A percentile compares a stretch with the other conserved stretches of the same genome.
Evolutionary conservation across 306 rosid species (phyloP).

Genomic region (Vigna radiata): DNA sequence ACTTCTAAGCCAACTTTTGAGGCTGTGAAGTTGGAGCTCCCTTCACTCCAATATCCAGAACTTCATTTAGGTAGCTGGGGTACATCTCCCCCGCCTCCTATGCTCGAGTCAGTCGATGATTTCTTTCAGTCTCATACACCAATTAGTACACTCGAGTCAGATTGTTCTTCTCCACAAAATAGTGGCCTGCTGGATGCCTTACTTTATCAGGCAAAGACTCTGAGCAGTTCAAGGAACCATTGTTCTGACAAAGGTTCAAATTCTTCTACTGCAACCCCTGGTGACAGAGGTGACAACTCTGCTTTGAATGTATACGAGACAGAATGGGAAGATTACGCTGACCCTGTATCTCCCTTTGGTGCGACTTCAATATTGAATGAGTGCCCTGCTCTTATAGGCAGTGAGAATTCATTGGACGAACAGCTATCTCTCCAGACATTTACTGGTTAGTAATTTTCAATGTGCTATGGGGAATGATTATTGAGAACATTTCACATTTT

Average conservation of each 20-base stretch:
- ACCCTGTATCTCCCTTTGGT: constrained; percentile 70
- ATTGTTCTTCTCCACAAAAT: constrained; percentile 72
- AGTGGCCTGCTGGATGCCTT: constrained; percentile 93
- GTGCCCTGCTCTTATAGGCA: constrained; percentile 63
- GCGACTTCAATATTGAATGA: constrained; percentile 68
- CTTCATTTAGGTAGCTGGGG: constrained; percentile 88
- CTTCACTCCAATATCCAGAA: constrained; percentile 99
- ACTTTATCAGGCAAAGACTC: constrained; percentile 66
- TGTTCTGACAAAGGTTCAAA: constrained; percentile 73
- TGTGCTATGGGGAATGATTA: constrained; percentile 15
- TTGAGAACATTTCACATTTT: constrained; percentile 1
- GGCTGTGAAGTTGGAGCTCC: constrained; percentile 98
- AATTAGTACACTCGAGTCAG: constrained; percentile 60
- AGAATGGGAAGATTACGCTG: constrained; percentile 71
- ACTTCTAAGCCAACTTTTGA: constrained; percentile 78
- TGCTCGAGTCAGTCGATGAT: constrained; percentile 78
- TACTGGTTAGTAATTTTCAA: constrained; percentile 63
- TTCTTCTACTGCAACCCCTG: constrained; percentile 70
- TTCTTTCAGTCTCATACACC: constrained; percentile 69
- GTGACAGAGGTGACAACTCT: constrained; percentile 64
- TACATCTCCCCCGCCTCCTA: constrained; percentile 63
- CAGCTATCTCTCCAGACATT: constrained; percentile 53
- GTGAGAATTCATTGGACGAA: constrained; percentile 70
- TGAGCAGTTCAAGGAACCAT: constrained; percentile 61
- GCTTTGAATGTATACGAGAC: constrained; percentile 58